Conservation (phyloP, 441 rosid genomes). For the Brassica balearica region DNA sequence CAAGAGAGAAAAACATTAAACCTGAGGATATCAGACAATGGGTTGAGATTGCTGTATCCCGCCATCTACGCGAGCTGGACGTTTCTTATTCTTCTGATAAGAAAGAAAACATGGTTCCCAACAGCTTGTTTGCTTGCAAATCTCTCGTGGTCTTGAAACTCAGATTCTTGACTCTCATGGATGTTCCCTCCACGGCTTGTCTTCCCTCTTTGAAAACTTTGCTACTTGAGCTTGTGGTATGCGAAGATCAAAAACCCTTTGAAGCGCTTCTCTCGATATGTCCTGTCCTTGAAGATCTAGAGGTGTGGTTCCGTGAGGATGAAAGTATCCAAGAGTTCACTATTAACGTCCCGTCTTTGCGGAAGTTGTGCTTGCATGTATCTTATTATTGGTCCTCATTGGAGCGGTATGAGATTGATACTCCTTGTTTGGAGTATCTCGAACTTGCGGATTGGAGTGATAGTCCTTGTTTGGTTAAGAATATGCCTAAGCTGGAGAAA, state of each 20-base stretch:
- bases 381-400: not conserved
- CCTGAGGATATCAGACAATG: not conserved
- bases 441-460: not conserved
- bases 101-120: not conserved
- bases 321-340: not conserved
- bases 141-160: conserved; percentile 8
- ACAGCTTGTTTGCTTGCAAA: conserved; percentile 4
- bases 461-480: conserved; percentile 2
- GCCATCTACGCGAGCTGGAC: not conserved
- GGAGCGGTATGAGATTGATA: not conserved
- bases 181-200: conserved; percentile 13
- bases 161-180: not conserved
- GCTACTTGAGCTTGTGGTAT: not conserved
- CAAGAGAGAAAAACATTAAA: not conserved
- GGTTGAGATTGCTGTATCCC: not conserved
- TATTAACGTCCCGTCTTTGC: not conserved
- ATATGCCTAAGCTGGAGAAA: not conserved
- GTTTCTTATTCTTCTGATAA: not conserved
- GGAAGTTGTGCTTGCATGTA: not conserved
- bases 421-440: not conserved
- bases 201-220: conserved; percentile 24
- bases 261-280: conserved; percentile 2
- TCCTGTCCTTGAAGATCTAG: conserved; percentile 29
- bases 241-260: not conserved
- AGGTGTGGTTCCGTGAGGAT: not conserved